Conservation (phyloP, 208 protist genomes). For the Trypanosoma scelopori region DNA sequence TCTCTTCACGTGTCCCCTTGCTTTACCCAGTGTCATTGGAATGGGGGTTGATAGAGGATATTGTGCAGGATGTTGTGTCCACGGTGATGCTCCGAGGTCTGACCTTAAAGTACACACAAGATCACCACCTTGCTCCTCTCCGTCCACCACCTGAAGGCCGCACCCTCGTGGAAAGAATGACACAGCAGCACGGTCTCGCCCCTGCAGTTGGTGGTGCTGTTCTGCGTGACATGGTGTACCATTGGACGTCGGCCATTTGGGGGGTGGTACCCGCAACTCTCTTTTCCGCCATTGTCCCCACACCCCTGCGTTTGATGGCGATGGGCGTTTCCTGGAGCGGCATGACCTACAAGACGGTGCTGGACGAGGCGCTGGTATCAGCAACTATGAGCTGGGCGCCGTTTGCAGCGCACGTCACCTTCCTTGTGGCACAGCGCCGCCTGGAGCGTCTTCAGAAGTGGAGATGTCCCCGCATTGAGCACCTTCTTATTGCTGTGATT, state of each 20-base stretch:
- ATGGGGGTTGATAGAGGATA: slow-evolving; percentile 55
- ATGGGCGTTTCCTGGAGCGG: slow-evolving; percentile 58
- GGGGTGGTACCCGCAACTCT: slow-evolving; percentile 35
- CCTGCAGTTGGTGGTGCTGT: slow-evolving; percentile 35
- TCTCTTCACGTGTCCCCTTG: slow-evolving; percentile 47
- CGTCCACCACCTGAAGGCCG: background rate
- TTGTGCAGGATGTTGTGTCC: slow-evolving; percentile 65
- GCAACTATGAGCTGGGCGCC: slow-evolving; percentile 46
- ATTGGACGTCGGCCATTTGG: slow-evolving; percentile 19
- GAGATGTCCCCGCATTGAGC: slow-evolving; percentile 30
- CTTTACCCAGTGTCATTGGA: slow-evolving; percentile 29
- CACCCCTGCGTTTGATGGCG: slow-evolving; percentile 63
- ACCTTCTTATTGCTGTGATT: slow-evolving; percentile 45
- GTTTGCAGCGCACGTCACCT: slow-evolving; percentile 34
- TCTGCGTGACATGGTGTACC: slow-evolving; percentile 64
- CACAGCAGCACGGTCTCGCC: slow-evolving; percentile 35
- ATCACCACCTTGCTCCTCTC: slow-evolving; percentile 29
- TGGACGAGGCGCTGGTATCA: slow-evolving; percentile 61
- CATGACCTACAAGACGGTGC: slow-evolving; percentile 65
- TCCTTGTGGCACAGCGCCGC: slow-evolving; percentile 38
- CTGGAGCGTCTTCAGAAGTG: slow-evolving; percentile 36
- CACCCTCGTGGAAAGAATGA: slow-evolving; percentile 1
- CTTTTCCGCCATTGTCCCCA: slow-evolving; percentile 34
- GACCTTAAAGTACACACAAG: slow-evolving; percentile 44
- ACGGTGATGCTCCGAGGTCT: slow-evolving; percentile 47